A percentile compares a stretch with the other conserved stretches of the same genome.
These are phyloP conservation scores for Bertia moriformis DNA, from an alignment of 2,329 filamentous ascomycete species.

Conservation along the genomic window DNA sequence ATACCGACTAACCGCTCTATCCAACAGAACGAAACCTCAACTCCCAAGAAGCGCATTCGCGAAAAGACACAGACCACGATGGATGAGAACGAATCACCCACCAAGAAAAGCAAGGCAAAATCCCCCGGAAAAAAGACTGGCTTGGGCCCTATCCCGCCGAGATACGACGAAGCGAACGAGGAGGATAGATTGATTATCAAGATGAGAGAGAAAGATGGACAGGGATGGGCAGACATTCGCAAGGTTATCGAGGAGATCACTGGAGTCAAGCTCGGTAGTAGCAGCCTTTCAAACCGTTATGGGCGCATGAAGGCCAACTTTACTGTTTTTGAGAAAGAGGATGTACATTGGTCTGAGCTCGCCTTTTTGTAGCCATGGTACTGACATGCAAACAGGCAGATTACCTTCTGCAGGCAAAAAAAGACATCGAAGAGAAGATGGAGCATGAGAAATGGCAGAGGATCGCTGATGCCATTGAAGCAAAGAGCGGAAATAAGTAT, in stretches of 20 bases:
- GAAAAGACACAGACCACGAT: not conserved
- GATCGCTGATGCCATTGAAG: no score
- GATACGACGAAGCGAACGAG: not conserved
- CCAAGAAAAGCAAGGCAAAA: not conserved
- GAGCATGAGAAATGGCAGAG: no score
- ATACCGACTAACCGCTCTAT: no score
- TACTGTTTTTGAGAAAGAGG: conserved; percentile 15
- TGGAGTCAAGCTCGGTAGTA: conserved; percentile 13
- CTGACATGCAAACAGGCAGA: no score
- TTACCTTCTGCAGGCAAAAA: no score
- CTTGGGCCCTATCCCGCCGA: not conserved
- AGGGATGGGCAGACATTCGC: not conserved
- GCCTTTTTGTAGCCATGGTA: no score
- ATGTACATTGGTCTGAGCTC: no score
- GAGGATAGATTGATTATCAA: not conserved
- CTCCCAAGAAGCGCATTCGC: not conserved
- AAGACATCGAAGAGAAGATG: no score
- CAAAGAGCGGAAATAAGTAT: no score
- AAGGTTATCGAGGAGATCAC: conserved; percentile 7
- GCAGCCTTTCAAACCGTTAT: conserved; percentile 21
- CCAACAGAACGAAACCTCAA: no score
- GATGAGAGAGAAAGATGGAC: not conserved
- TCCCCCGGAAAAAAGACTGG: not conserved
- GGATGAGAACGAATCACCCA: not conserved
- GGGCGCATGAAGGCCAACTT: conserved; percentile 21